These are phyloP conservation scores for Trichosporon coremiiforme DNA, from an alignment of 1,284 basidiomycete genomes.

Conservation along the genomic window DNA sequence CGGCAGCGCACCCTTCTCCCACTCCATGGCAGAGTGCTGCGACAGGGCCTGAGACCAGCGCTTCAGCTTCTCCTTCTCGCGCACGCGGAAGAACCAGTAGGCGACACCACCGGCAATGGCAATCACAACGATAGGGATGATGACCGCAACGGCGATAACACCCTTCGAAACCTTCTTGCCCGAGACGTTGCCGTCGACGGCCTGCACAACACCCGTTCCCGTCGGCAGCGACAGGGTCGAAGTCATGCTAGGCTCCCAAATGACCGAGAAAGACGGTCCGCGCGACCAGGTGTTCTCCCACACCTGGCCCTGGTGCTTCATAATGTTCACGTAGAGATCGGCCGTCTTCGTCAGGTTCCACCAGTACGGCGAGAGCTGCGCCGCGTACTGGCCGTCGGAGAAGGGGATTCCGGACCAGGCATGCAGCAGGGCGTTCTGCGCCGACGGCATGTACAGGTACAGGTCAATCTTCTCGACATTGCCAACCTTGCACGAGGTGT, in stretches of 20 bases:
- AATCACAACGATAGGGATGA: conserved; percentile 67
- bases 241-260: conserved; percentile 41
- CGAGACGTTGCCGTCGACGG: conserved; percentile 44
- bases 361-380: conserved; percentile 68
- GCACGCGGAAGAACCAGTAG: conserved; percentile 63
- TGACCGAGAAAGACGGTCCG: conserved; percentile 69
- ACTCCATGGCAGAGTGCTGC: conserved; percentile 50
- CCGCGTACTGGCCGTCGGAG: conserved; percentile 62
- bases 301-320: conserved; percentile 61
- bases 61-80: conserved; percentile 65
- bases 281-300: conserved; percentile 64
- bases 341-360: conserved; percentile 68
- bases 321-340: conserved; percentile 68
- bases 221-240: conserved; percentile 50
- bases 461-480: conserved; percentile 68
- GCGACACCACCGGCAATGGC: conserved; percentile 59
- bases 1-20: conserved; percentile 52
- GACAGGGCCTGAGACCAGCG: conserved; percentile 63
- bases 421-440: conserved; percentile 62
- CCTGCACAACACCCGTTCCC: conserved; percentile 39
- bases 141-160: conserved; percentile 72
- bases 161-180: conserved; percentile 63
- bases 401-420: conserved; percentile 66
- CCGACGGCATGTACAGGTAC: conserved; percentile 67
- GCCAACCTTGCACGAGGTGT: conserved; percentile 59